Conservation (phyloP, 208 protist genomes). For the Crithidia bombi region DNA sequence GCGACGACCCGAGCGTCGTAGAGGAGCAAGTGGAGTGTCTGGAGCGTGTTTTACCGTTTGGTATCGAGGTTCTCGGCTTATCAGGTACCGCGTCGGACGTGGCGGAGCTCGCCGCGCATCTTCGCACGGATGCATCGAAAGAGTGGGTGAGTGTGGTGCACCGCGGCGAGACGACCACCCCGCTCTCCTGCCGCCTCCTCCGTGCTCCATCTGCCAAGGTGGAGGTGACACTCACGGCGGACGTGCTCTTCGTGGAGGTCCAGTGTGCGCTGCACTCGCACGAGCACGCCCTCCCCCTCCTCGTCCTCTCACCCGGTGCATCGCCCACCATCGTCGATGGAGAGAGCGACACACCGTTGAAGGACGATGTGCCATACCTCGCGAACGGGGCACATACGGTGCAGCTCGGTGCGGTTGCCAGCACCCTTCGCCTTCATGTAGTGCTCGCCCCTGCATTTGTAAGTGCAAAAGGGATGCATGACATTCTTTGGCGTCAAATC, state of each 20-base stretch:
- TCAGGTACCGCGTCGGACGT: slow-evolving; percentile 2
- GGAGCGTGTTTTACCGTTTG: slow-evolving; percentile 66
- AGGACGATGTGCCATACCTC: background rate
- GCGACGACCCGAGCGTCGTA: slow-evolving; percentile 46
- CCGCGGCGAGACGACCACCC: background rate
- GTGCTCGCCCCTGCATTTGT: slow-evolving; percentile 21
- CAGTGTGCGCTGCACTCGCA: slow-evolving; percentile 28
- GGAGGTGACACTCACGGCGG: slow-evolving; percentile 13
- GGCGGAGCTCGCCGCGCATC: slow-evolving; percentile 18
- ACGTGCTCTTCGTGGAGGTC: slow-evolving; percentile 17
- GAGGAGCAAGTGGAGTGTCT: slow-evolving; percentile 78
- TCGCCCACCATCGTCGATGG: slow-evolving; percentile 20
- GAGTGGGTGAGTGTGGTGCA: slow-evolving; percentile 34
- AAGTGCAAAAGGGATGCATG: slow-evolving; percentile 26
- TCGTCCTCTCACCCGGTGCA: slow-evolving; percentile 13
- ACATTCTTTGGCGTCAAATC: slow-evolving; percentile 25
- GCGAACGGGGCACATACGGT: slow-evolving; percentile 4
- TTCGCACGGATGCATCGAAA: slow-evolving; percentile 31
- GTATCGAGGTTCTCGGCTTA: slow-evolving; percentile 66
- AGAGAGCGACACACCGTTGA: slow-evolving; percentile 17
- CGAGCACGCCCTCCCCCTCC: slow-evolving; percentile 12
- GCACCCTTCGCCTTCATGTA: slow-evolving; percentile 22
- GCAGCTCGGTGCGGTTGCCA: slow-evolving; percentile 19
- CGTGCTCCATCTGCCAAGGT: slow-evolving; percentile 10
- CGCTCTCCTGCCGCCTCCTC: slow-evolving; percentile 3